Evolutionary conservation across 1,139 yeast species (phyloP), one percentile per base, ranked within the genome.

Genomic region (Saccharomyces uvarum): DNA sequence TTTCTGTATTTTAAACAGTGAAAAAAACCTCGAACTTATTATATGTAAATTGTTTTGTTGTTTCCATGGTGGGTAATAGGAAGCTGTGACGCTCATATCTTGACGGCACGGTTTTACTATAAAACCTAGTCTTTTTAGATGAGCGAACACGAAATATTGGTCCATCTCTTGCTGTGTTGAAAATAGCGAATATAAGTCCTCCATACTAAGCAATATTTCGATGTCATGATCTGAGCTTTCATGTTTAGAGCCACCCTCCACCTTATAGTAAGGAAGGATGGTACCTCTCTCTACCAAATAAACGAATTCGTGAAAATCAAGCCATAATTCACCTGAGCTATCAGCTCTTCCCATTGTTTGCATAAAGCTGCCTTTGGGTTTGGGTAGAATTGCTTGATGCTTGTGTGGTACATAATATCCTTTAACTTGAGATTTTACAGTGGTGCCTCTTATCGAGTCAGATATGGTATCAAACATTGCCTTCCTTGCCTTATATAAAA

Each of bases 201-300:
- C 86, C 31, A 91, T 70, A 53, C 85, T 79, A 66, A 90, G 67
- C 2, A 82, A 78, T 9, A 73, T 68, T 4, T 72, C 78, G 9
- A 71, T 66, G 3, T 70, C 77, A 13, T 51, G 29, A 24, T 53
- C 51, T 19, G 52, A 54, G 8, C 71, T 67, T 4, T 70, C 77
- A 16, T 51, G 26, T 29, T 53, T 50, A 21, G 52, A 54, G 9
- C 64, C 59, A 3, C 56, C 57, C 2, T 67, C 66, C 54, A 75
- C 24, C n/a, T 32, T 51, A 48, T 53, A 69, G 66, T 75, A 82
- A 21, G 88, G 80, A 27, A 82, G 75, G 68, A 89, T 75, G 1
- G 89, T 80, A 0, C 98, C 98, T 65, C 98, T 76, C 68, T 91
- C 97, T 1, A 84, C 80, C 54, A 91, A 73, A 67, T 90, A 91